phyloP scores from a whole-genome alignment of 768 basidiomycete genomes.

The Tricholoma bakamatsutake region DNA sequence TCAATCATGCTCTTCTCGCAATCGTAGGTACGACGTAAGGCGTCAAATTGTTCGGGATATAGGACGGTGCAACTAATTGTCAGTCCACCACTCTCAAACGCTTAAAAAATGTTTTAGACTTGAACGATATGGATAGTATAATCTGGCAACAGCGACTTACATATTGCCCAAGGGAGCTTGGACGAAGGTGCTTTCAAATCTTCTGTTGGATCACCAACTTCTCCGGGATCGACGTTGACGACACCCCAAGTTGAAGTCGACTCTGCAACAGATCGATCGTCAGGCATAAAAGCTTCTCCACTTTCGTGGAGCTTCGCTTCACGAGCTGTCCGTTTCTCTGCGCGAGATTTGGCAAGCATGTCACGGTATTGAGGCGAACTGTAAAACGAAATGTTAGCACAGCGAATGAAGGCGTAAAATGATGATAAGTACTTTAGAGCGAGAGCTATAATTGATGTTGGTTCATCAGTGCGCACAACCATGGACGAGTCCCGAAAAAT shows the following conservation, averaged over 20 bases:
- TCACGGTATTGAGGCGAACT: constrained; percentile 83
- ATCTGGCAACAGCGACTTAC: constrained; percentile 36
- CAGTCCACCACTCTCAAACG: constrained; percentile 85
- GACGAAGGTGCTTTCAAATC: constrained; percentile 72
- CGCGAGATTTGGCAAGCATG: constrained; percentile 69
- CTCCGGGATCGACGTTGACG: constrained; percentile 71
- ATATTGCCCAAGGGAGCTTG: constrained; percentile 76
- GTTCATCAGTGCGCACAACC: constrained; percentile 94
- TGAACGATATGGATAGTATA: neutral
- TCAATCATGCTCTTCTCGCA: constrained; percentile 94
- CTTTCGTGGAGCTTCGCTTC: constrained; percentile 55
- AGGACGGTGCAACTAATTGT: constrained; percentile 92
- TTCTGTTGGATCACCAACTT: constrained; percentile 65
- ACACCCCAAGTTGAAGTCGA: constrained; percentile 91
- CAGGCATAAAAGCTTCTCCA: constrained; percentile 88
- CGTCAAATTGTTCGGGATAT: constrained; percentile 96
- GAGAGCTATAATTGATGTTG: constrained; percentile 95
- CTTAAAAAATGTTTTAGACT: constrained; percentile 31
- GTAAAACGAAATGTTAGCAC: constrained; percentile 5
- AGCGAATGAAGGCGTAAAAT: neutral
- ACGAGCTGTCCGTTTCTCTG: constrained; percentile 66
- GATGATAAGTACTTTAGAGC: constrained; percentile 69
- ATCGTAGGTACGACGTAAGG: constrained; percentile 84
- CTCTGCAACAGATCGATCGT: constrained; percentile 76
- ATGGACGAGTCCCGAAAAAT: constrained; percentile 93